These are phyloP conservation scores for Cutaneotrichosporon sp. DNA, from an alignment of 1,284 basidiomycete genomes.

Conservation along the genomic window DNA sequence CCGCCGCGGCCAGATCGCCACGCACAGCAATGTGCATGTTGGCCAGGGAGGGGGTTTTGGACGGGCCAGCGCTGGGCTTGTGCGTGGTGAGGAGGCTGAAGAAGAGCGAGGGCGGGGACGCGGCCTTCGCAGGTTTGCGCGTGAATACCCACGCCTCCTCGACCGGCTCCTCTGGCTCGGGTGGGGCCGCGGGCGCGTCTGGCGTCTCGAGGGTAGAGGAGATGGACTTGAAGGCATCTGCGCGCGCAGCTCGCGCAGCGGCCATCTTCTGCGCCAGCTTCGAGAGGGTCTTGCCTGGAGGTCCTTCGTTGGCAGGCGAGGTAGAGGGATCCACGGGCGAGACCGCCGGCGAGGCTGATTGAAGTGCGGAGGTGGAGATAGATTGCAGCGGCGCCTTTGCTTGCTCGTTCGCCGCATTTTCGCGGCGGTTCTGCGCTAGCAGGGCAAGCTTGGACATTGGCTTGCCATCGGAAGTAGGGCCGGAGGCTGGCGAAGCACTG, in stretches of 20 bases:
- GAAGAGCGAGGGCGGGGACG: constrained; percentile 30
- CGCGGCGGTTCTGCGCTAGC: constrained; percentile 59
- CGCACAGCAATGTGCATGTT: constrained; percentile 34
- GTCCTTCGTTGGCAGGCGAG: too few relatives aligned
- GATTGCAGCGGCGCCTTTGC: too few relatives aligned
- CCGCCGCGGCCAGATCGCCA: constrained; percentile 24
- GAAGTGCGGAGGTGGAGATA: constrained; percentile 5
- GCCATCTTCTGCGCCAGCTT: constrained; percentile 55
- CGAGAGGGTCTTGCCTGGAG: constrained; percentile 50
- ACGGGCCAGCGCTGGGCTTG: neutral
- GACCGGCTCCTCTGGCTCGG: constrained; percentile 3
- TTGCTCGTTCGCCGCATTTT: constrained; percentile 24
- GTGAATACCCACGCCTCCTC: constrained; percentile 9
- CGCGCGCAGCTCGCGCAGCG: constrained; percentile 37
- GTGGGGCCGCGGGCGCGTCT: neutral
- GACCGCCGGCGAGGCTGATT: neutral
- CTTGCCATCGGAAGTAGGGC: constrained; percentile 23
- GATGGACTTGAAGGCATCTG: constrained; percentile 3
- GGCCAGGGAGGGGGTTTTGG: constrained; percentile 15
- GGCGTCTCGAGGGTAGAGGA: neutral
- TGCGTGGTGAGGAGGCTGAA: constrained; percentile 42
- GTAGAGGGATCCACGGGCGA: too few relatives aligned
- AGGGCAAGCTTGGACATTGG: constrained; percentile 65
- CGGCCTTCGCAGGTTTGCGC: neutral
- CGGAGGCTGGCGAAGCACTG: constrained; percentile 22